Evolutionary conservation across 2,329 filamentous ascomycete genomes (phyloP), one percentile per base, ranked within the genome.

Genomic region (Trichoderma sp.): DNA sequence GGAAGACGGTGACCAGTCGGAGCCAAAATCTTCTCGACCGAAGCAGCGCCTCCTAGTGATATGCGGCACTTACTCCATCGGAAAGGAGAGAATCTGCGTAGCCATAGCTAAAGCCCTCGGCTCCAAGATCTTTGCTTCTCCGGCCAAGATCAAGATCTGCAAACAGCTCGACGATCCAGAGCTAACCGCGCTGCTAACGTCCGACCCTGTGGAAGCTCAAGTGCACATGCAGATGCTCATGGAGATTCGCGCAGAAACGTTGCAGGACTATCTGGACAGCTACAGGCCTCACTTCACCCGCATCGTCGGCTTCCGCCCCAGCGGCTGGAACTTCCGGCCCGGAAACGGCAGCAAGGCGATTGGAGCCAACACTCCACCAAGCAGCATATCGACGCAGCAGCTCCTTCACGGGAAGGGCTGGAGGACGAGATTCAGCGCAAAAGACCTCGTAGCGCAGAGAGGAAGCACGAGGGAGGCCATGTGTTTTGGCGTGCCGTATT

Each of bases 171-270:
- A 93, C 73, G 94, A 98, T 73, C 83, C 90, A 0, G 93, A 97
- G 73, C 84, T 99, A 5, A 82, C 88, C 28, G 83, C 85, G 0
- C 84, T 92, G 4, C 84, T 99, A 72, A 99, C 95, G 0, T 83
- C 83, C 7, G 81, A 97, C 73, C 93, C 95, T 0, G 80, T 85
- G 24, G 91, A 92, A 71, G 95, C 95, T 0, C 94, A 98, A 76
- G 93, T 99, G 0, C 95, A 99, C 78, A 97, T 99, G 93, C 96
- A 97, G 71, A 93, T 91, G 72, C 83, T 99, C 10, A 95, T 95
- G 83, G 94, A 98, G 76, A 93, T 99, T 69, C 89, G 93, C 28
- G 88, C 93, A 41, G 93, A 97, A 70, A 97, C 94, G 0, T 83
- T 99, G 1, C 88, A 92, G 69, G 93, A 97, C 67, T 99, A 99